Percentiles rank a stretch among this genome's conserved stretches.
These are phyloP conservation scores for Penicillium olsonii DNA, from an alignment of 2,329 filamentous ascomycete species.

Conservation along the genomic window DNA sequence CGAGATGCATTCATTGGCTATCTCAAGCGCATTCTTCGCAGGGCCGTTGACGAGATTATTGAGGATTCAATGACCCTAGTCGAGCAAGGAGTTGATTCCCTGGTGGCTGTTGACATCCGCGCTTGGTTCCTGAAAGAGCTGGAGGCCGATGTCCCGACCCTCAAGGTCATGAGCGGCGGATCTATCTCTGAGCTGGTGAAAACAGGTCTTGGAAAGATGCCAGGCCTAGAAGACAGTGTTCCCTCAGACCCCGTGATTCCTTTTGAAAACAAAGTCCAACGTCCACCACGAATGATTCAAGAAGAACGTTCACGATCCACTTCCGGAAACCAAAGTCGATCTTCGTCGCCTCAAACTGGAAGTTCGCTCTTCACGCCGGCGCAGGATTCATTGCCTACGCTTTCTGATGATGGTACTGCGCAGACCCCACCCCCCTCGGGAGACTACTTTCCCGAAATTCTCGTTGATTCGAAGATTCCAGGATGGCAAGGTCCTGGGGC, in stretches of 20 bases:
- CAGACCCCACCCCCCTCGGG: background rate
- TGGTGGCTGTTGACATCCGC: background rate
- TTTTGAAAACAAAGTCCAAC: no score
- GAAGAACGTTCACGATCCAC: no score
- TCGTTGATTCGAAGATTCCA: background rate
- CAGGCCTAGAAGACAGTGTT: background rate
- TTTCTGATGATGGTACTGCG: no score
- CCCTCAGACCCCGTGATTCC: background rate
- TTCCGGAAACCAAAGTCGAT: no score
- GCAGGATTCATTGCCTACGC: no score
- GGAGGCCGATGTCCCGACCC: conserved; percentile 4
- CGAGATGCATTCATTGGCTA: background rate
- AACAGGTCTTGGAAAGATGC: background rate
- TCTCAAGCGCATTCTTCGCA: background rate
- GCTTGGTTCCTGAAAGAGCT: conserved; percentile 11
- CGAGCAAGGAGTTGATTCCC: conserved; percentile 7
- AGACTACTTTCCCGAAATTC: no score
- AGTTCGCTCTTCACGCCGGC: no score
- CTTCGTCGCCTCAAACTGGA: no score
- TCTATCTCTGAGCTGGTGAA: background rate
- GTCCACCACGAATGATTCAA: no score
- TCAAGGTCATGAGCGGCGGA: conserved; percentile 7
- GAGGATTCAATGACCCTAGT: background rate
- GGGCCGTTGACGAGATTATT: background rate
- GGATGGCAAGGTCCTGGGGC: no score